These are phyloP conservation scores for Chaetomium globosum DNA, from an alignment of 2,329 filamentous ascomycete species.

Conservation along the genomic window DNA sequence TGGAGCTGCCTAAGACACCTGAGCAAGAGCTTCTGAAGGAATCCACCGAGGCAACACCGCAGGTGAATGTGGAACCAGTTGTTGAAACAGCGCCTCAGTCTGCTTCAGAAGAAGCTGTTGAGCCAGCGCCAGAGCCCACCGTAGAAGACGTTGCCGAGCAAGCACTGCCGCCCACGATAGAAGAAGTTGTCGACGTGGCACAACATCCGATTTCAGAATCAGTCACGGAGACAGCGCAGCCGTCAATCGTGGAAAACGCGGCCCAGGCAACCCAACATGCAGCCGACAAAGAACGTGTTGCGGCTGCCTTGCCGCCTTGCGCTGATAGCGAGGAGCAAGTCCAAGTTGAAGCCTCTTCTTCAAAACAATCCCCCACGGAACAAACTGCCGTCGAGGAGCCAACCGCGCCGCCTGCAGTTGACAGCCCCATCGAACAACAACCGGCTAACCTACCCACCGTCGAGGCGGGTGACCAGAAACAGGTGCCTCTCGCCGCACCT, in stretches of 20 bases:
- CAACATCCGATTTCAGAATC: not conserved
- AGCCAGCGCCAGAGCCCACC: not conserved
- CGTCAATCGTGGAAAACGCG: not conserved
- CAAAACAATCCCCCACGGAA: not conserved
- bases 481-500: slow-evolving; percentile 5
- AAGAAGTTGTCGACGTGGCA: not conserved
- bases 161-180: not conserved
- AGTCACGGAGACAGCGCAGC: not conserved
- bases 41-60: not conserved
- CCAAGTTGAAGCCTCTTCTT: not conserved
- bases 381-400: not conserved
- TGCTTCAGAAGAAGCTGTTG: not conserved
- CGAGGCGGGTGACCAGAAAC: not conserved
- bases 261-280: not conserved
- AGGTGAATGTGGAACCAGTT: not conserved
- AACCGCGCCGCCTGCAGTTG: not conserved
- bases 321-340: not conserved
- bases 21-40: slow-evolving; percentile 14
- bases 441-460: not conserved
- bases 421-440: slow-evolving; percentile 4
- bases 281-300: not conserved
- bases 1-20: slow-evolving; percentile 20
- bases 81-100: not conserved
- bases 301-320: not conserved
- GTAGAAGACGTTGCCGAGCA: not conserved